phyloP scores from a whole-genome alignment of 768 basidiomycete species.

The Hygrophoropsis aurantiaca region DNA sequence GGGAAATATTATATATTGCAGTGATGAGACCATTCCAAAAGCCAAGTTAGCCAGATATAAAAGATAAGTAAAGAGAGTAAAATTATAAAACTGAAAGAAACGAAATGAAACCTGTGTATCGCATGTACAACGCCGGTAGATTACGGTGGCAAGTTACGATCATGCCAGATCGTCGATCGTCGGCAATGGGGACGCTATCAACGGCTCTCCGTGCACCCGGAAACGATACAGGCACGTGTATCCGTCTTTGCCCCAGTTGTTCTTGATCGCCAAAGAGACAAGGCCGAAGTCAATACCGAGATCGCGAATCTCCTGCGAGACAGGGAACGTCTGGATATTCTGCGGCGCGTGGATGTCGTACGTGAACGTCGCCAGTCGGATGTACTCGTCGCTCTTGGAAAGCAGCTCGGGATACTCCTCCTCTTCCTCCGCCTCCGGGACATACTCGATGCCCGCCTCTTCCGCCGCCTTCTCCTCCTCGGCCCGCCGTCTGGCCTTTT shows the following conservation, averaged over 20 bases:
- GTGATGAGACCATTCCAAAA: too few relatives aligned
- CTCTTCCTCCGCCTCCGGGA: slow-evolving; percentile 32
- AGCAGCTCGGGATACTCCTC: slow-evolving; percentile 49
- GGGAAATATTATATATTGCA: too few relatives aligned
- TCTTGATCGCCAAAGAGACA: slow-evolving; percentile 75
- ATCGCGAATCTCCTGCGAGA: slow-evolving; percentile 61
- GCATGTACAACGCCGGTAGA: slow-evolving; percentile 9
- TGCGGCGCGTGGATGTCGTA: slow-evolving; percentile 56
- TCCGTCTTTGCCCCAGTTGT: slow-evolving; percentile 83
- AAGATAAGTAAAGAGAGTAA: neutral
- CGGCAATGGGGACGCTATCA: slow-evolving; percentile 42
- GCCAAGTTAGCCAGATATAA: too few relatives aligned
- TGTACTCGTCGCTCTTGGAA: slow-evolving; percentile 44
- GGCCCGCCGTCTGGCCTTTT: slow-evolving; percentile 36
- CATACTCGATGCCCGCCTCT: slow-evolving; percentile 19
- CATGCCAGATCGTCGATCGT: slow-evolving; percentile 23
- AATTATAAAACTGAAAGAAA: slow-evolving; percentile 3
- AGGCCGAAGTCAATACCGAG: slow-evolving; percentile 83
- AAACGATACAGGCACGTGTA: slow-evolving; percentile 90
- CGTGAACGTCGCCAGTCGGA: slow-evolving; percentile 68
- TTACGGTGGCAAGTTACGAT: neutral
- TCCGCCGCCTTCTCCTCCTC: slow-evolving; percentile 32
- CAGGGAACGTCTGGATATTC: slow-evolving; percentile 81
- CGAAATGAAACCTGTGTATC: slow-evolving; percentile 5
- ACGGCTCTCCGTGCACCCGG: slow-evolving; percentile 69